Conservation (phyloP, 2,329 filamentous ascomycete species). For the Fusarium graminum region DNA sequence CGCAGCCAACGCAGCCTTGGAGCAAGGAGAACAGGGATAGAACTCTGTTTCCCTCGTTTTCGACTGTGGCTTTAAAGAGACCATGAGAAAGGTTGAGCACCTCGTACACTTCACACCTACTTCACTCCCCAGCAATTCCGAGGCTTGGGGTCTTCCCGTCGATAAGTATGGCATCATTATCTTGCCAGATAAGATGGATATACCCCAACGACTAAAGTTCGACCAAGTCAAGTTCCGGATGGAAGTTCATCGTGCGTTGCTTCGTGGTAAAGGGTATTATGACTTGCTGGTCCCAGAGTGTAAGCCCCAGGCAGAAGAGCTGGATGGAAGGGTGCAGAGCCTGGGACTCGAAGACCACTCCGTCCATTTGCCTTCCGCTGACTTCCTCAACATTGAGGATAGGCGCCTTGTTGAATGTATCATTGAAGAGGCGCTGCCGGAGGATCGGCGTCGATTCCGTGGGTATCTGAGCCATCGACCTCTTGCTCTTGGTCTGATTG, state of each 20-base stretch:
- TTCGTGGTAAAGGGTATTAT: constrained; percentile 33
- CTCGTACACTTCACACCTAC: neutral
- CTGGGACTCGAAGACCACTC: neutral
- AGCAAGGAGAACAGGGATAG: constrained; percentile 4
- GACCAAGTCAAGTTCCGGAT: constrained; percentile 5
- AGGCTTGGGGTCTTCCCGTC: neutral
- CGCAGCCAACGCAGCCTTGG: neutral
- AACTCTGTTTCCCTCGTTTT: constrained; percentile 16
- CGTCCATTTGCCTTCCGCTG: constrained; percentile 5
- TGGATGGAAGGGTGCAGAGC: neutral
- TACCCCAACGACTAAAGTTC: neutral
- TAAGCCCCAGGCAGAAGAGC: too few species aligned
- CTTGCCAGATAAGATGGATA: neutral
- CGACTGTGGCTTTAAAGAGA: neutral
- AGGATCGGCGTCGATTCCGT: constrained; percentile 22
- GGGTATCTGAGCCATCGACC: constrained; percentile 17
- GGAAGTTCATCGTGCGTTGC: constrained; percentile 26
- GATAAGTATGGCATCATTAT: neutral
- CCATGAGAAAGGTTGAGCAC: constrained; percentile 11
- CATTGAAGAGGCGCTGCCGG: constrained; percentile 10
- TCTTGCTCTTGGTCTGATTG: constrained; percentile 29
- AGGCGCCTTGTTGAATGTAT: constrained; percentile 7
- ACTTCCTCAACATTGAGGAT: constrained; percentile 15
- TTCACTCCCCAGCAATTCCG: constrained; percentile 2
- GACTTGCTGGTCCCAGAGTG: neutral